Evolutionary conservation across 768 basidiomycete species (phyloP), one percentile per base, ranked within the genome.

Genomic region (Kondoa malvinella): DNA sequence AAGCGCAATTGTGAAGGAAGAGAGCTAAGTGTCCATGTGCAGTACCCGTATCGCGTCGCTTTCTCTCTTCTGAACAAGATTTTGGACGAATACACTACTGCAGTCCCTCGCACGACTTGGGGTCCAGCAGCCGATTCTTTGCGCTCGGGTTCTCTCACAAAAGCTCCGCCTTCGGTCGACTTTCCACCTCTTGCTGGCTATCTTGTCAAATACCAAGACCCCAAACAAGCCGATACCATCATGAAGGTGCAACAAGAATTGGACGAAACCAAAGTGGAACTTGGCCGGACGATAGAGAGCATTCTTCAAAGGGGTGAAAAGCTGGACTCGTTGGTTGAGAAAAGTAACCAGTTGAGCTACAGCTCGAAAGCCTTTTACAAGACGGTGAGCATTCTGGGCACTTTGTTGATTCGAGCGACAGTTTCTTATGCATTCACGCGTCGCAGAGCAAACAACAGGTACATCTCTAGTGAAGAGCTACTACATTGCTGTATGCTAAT

Each of bases 241-340:
- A 94, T 97, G 92, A 84, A 86, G 71, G 95, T 99, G 15, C 95
- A 99, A 77, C 87, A 91, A 75, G 95, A 99, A 76, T 79, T 99
- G 65, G 95, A 99, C 76, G 95, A 99, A 80, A 97, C 95, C 1
- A 99, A 99, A 86, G 94, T 99, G 72, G 85, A 97, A 59, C 79
- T 99, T 92, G 95, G 97, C 81, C 96, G 97, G 82, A 99, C 95
- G 31, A 99, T 99, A 74, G 95, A 99, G 76, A 89, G 88, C 1
- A 92, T 99, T 12, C 82, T 99, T 56, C 86, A 92, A 76, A 85
- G 95, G 15, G 95, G 95, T 57, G 94, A 97, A 83, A 92, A 90
- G 79, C 81, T 99, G 58, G 92, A 96, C 77, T 89, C 89, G 77
- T 81, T 97, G 8, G 94, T 97, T 15, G 92, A 96, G 74, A 84